Conservation (phyloP, 129 eudicot genomes). For the Tagetes patula region DNA sequence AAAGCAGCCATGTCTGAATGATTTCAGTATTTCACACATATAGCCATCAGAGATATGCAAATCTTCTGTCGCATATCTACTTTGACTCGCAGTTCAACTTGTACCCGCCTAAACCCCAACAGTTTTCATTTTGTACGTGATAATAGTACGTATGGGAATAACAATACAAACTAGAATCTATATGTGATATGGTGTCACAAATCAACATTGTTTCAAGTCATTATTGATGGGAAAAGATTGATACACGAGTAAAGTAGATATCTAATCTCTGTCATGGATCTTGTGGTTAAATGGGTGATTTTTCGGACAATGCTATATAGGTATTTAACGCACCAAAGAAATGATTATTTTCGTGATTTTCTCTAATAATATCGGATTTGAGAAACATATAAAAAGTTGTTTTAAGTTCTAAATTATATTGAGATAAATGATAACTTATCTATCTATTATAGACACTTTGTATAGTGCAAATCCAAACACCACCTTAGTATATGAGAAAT, state of each 20-base stretch:
- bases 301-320: not conserved
- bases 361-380: not conserved
- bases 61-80: too few species aligned
- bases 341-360: not conserved
- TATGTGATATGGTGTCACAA: not conserved
- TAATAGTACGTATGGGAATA: too few species aligned
- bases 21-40: not conserved
- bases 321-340: not conserved
- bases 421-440: not conserved
- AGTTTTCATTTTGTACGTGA: too few species aligned
- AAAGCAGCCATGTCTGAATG: not conserved
- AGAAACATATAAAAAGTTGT: not conserved
- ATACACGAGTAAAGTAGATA: not conserved
- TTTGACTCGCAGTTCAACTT: too few species aligned
- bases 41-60: not conserved
- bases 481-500: constrained; percentile 4
- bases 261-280: not conserved
- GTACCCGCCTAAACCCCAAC: not conserved
- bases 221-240: not conserved
- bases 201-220: not conserved
- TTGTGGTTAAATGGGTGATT: not conserved
- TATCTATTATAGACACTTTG: not conserved
- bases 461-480: not conserved
- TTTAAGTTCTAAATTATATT: not conserved
- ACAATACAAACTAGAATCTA: not conserved